Base-by-base conservation (phyloP, 2,329 filamentous ascomycete genomes). In the Myriosclerotinia curreyana region DNA sequence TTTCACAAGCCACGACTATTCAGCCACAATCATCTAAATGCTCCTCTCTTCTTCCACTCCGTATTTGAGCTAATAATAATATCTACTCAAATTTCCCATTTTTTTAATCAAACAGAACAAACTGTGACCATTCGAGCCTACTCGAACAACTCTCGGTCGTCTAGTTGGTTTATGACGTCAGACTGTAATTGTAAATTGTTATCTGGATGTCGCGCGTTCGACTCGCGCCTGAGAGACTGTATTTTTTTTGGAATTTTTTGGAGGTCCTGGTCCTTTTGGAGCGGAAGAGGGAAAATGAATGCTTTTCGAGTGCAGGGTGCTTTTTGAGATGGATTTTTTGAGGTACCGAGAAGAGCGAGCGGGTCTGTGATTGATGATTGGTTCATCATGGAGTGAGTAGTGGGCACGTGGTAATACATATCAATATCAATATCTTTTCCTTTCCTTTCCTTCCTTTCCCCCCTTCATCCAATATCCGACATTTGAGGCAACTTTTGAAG, bases 161-260 rank as follows among this genome's bases (percentile, higher is more conserved):
- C 61, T 63, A 63, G 61, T 63, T 63, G 61, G 61, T 63, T 63
- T 63, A 63, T 63, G 61, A 51, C 61, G 61, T 63, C 53, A 48
- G 61, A 58, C 61, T 63, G 61, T 63, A 63, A 63, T 63, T 63
- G 61, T 7, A 36, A 0, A 34, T 20, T 58, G 15, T 25, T 2
- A 58, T 51, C 52, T 56, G 61, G 40, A 59, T 63, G 61, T 63
- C 53, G 61, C 61, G 61, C 25, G 61, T 63, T 63, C 61, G 44
- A 63, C 61, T 63, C 61, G 25, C 61, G 61, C 61, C 61, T 63
- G 61, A 59, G 61, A 56, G 61, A 63, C 25, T 40, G n/a, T n/a
- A n/a, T n/a, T 1, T 3, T 15, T 63, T 63, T 63, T 56, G 3
- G 0, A 0, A 4, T 58, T 42, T 44, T 63, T 42, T 7, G 42